Percentiles rank a stretch among this genome's conserved stretches.
phyloP scores from a whole-genome alignment of 2,329 filamentous ascomycete species.

The Stemphylium vesicarium region DNA sequence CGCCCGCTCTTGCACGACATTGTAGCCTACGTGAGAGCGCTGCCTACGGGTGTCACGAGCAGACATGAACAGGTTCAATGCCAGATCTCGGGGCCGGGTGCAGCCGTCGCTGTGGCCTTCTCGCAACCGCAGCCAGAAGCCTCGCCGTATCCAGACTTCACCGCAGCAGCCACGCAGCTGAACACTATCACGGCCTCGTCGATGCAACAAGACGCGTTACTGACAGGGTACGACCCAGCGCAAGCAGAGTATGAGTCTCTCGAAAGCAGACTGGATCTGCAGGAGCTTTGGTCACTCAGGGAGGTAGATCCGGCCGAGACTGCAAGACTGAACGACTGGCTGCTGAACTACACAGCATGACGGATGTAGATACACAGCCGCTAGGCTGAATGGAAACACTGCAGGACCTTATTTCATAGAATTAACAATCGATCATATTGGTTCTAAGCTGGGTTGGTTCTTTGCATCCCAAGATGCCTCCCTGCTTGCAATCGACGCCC shows the following conservation, averaged over 20 bases:
- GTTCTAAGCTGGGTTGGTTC: too few relatives aligned
- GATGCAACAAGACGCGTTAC: background rate
- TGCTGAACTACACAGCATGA: background rate
- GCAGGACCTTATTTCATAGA: too few relatives aligned
- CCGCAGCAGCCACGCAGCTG: background rate
- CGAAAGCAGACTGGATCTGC: background rate
- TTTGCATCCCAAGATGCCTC: background rate
- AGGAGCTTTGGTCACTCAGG: slow-evolving; percentile 1
- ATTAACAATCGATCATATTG: too few relatives aligned
- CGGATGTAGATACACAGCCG: too few relatives aligned
- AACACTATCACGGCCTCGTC: background rate
- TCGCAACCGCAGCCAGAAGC: background rate
- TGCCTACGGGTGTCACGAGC: background rate
- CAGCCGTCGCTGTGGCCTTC: background rate
- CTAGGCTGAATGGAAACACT: too few relatives aligned
- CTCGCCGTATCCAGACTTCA: background rate
- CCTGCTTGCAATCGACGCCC: background rate
- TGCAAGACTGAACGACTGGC: background rate
- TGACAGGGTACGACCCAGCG: background rate
- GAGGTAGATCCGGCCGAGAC: background rate
- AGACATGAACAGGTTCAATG: background rate
- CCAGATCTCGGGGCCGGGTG: background rate
- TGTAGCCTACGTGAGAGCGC: background rate
- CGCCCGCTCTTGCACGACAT: slow-evolving; percentile 1
- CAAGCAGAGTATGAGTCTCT: background rate